Evolutionary conservation across 768 basidiomycete species (phyloP).

Genomic region (Lentinula guzmanii): DNA sequence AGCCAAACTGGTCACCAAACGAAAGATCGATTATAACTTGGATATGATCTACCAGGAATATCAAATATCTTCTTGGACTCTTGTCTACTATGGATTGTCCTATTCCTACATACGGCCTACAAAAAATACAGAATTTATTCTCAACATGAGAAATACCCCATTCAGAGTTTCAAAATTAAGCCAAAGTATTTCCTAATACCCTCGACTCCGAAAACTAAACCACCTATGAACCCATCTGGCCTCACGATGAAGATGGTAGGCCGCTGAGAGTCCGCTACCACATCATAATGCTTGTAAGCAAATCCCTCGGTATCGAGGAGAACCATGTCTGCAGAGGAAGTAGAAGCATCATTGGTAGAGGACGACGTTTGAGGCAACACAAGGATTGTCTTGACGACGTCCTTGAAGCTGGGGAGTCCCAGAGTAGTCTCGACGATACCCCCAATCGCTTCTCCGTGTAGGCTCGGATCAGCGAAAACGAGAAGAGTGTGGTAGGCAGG

Average conservation of each 20-base stretch:
- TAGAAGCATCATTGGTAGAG: slow-evolving; percentile 1
- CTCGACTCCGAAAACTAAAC: slow-evolving; percentile 24
- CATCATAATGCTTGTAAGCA: slow-evolving; percentile 27
- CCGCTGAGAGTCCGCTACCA: slow-evolving; percentile 22
- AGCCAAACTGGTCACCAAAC: too few species aligned
- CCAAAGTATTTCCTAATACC: slow-evolving; percentile 29
- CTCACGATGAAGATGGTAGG: slow-evolving; percentile 28
- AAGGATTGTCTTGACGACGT: slow-evolving; percentile 21
- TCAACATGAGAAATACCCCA: background rate
- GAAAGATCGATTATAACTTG: too few species aligned
- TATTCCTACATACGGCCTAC: too few species aligned
- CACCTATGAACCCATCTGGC: slow-evolving; percentile 43
- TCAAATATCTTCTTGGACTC: too few species aligned
- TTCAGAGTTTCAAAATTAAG: slow-evolving; percentile 12
- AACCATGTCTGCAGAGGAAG: slow-evolving; percentile 19
- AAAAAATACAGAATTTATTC: too few species aligned
- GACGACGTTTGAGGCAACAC: slow-evolving; percentile 14
- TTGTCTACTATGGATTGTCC: too few species aligned
- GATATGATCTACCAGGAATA: too few species aligned
- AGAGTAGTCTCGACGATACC: slow-evolving; percentile 1
- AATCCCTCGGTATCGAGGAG: slow-evolving; percentile 30
- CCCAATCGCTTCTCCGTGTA: slow-evolving; percentile 12
- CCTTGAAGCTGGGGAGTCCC: slow-evolving; percentile 17
- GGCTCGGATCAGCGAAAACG: slow-evolving; percentile 25
- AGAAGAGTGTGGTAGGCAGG: slow-evolving; percentile 34